These are phyloP conservation scores for Heteromeles arbutifolia DNA, from an alignment of 306 rosid species.

Conservation along the genomic window DNA sequence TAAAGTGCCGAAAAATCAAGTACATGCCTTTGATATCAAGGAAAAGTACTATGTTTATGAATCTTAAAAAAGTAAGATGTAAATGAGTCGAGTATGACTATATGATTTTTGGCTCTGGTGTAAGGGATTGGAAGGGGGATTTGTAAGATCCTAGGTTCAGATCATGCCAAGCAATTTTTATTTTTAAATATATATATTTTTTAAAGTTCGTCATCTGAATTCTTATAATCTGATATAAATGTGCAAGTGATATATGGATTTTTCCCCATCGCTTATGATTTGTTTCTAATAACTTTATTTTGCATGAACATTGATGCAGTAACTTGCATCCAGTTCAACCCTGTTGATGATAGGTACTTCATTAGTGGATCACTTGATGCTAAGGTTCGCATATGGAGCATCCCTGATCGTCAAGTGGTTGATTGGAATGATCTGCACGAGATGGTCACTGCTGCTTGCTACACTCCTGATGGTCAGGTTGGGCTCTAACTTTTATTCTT, in stretches of 20 bases:
- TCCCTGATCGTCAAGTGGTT: conserved; percentile 86
- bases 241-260: background rate
- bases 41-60: background rate
- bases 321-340: conserved; percentile 99
- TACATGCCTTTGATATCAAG: background rate
- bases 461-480: conserved; percentile 99
- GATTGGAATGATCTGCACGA: conserved; percentile 95
- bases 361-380: conserved; percentile 97
- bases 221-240: background rate
- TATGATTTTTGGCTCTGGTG: background rate
- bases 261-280: background rate
- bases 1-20: background rate
- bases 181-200: background rate
- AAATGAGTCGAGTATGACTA: background rate
- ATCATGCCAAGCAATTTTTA: background rate
- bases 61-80: background rate
- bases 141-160: background rate
- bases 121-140: background rate
- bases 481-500: conserved; percentile 27
- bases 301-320: conserved; percentile 60
- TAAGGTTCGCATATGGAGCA: conserved; percentile 99
- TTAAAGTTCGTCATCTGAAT: background rate
- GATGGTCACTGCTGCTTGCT: conserved; percentile 99
- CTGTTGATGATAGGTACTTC: conserved; percentile 95
- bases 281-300: conserved; percentile 38